Evolutionary conservation across 1,284 basidiomycete species (phyloP), one percentile per base, ranked within the genome.

Genomic region (Ganoderma sinense): DNA sequence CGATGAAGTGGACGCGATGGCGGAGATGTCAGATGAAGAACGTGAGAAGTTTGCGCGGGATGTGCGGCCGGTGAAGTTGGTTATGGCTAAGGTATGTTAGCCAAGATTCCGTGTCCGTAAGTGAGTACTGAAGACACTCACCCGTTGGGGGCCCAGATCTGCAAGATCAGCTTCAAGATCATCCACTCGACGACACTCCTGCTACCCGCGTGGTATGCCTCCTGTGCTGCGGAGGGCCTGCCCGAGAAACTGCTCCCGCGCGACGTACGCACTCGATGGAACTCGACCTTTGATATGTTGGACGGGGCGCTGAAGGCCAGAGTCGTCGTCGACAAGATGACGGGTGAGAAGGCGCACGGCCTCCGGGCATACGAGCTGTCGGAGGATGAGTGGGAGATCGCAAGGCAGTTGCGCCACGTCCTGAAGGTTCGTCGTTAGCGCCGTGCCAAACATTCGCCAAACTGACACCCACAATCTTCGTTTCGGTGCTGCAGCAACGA

Each of bases 181-280:
- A 75, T 78, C 18, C 64, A 80, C 72, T 83, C 80, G 0, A 76
- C 75, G 0, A 84, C 81, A 2, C 69, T 75, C 16, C 68, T 80
- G 5, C 75, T 82, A 0, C 82, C 80, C 0, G 67, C 62, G 0
- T 83, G 82, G 82, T 48, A 74, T 0, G 23, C 51, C 80, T 2
- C 39, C 69, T 0, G 31, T 4, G 0, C 20, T 45, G 5, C 16
- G n/a, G 36, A 60, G 41, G 31, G 41, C 14, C 51, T 82, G 4
- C 8, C 39, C 0, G n/a, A 66, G 0, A 59, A 69, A 2, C 69
- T 76, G 1, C 77, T 83, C 48, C 82, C 79, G 0, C 76, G 76
- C 0, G 77, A 83, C 63, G 78, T 84, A 0, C 23, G 65, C 26
- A 84, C 80, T 0, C 64, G 77, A 0, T 83, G 81, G 82, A 83